These are phyloP conservation scores for Vigna unguiculata DNA, from an alignment of 306 rosid genomes.

Conservation along the genomic window DNA sequence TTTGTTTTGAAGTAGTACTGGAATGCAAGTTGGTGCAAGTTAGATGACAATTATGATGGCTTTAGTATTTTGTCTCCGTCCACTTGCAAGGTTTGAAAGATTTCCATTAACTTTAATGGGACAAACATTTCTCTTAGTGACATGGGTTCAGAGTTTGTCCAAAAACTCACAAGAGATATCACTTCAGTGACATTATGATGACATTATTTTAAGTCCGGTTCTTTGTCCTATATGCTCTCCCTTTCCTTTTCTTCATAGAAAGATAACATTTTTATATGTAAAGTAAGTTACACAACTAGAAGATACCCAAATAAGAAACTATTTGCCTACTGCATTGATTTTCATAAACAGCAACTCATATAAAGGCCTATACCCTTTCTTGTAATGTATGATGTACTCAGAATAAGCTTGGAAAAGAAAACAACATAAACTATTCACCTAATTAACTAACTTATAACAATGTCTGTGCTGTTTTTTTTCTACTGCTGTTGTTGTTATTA, in stretches of 20 bases:
- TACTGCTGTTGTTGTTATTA: background rate
- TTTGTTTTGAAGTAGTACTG: slow-evolving; percentile 34
- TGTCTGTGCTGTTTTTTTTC: background rate
- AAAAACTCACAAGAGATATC: slow-evolving; percentile 27
- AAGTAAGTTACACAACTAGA: slow-evolving; percentile 38
- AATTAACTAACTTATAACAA: background rate
- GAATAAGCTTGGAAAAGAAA: background rate
- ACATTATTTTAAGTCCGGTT: slow-evolving; percentile 32
- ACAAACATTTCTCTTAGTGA: slow-evolving; percentile 46
- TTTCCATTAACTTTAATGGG: slow-evolving; percentile 49
- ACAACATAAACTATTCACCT: background rate
- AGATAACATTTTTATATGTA: slow-evolving; percentile 4
- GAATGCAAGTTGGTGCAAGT: slow-evolving; percentile 48
- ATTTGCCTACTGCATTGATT: background rate
- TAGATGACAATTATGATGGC: slow-evolving; percentile 40
- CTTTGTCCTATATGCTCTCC: slow-evolving; percentile 37
- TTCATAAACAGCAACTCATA: slow-evolving; percentile 6
- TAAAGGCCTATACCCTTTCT: background rate
- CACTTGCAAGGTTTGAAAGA: slow-evolving; percentile 44
- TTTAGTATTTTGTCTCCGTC: slow-evolving; percentile 29
- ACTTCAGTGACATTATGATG: slow-evolving; percentile 41
- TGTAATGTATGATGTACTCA: background rate
- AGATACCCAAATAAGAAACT: slow-evolving; percentile 38
- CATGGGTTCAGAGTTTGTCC: slow-evolving; percentile 44
- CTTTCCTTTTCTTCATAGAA: background rate